These are phyloP conservation scores for Aspergillus versicolor DNA, from an alignment of 2,329 filamentous ascomycete species.

Conservation along the genomic window DNA sequence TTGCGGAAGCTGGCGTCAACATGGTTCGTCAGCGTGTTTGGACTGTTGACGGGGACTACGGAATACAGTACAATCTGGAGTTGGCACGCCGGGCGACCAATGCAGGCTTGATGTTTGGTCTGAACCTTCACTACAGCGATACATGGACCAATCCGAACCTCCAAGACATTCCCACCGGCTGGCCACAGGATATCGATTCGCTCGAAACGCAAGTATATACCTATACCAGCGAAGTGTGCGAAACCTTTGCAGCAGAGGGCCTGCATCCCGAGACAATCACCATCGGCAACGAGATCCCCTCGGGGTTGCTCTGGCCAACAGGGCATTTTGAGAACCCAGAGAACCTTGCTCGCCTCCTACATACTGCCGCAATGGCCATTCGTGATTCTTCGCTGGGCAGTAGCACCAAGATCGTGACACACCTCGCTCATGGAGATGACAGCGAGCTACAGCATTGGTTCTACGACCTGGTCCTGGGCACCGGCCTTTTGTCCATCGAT, in stretches of 20 bases:
- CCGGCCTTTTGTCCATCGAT: background rate
- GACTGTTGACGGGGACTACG: background rate
- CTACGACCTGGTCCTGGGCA: background rate
- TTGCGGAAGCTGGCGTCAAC: background rate
- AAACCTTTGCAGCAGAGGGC: background rate
- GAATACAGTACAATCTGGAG: background rate
- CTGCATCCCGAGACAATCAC: background rate
- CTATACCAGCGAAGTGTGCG: background rate
- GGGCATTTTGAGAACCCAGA: background rate
- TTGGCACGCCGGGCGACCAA: background rate
- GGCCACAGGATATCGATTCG: background rate
- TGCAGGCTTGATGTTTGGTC: background rate
- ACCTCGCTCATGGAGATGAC: background rate
- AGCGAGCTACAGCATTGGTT: background rate
- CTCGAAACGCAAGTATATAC: background rate
- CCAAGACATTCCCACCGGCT: background rate
- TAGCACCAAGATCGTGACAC: background rate
- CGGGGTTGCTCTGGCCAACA: background rate
- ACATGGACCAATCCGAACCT: background rate
- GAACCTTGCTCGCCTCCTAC: background rate
- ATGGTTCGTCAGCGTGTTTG: background rate
- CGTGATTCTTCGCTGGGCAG: background rate
- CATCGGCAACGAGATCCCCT: background rate
- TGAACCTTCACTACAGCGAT: background rate
- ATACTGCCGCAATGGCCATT: background rate